A percentile compares a stretch with the other conserved stretches of the same genome.
These are phyloP conservation scores for Arthrobotrys conoides DNA, from an alignment of 2,329 filamentous ascomycete species.

Conservation along the genomic window DNA sequence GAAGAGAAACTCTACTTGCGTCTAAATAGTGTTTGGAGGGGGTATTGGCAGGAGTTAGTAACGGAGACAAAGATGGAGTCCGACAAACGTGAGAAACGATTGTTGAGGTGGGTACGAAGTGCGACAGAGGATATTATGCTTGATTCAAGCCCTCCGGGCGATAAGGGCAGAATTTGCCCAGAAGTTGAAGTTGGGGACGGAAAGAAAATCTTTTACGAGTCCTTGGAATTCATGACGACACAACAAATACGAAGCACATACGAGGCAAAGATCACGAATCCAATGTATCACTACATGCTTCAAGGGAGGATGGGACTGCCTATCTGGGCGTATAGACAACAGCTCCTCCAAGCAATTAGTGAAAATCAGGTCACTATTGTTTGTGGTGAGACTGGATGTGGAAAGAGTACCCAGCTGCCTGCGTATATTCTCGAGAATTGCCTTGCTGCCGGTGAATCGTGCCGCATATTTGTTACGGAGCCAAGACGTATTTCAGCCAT, in stretches of 20 bases:
- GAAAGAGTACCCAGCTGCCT: constrained; percentile 98
- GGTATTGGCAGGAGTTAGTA: constrained; percentile 85
- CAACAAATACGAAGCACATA: constrained; percentile 71
- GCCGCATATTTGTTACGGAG: constrained; percentile 96
- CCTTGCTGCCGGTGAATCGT: constrained; percentile 81
- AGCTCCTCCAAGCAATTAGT: constrained; percentile 83
- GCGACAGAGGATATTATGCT: constrained; percentile 44
- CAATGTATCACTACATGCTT: constrained; percentile 81
- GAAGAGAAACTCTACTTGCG: constrained; percentile 88
- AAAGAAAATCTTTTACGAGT: constrained; percentile 72
- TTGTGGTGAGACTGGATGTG: constrained; percentile 95
- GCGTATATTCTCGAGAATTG: constrained; percentile 93
- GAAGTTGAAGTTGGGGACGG: constrained; percentile 72
- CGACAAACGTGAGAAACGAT: constrained; percentile 59
- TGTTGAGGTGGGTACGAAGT: constrained; percentile 62
- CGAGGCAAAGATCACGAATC: constrained; percentile 66
- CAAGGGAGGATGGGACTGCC: constrained; percentile 82
- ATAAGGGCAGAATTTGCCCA: constrained; percentile 65
- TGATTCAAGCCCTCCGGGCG: constrained; percentile 11
- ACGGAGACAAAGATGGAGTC: constrained; percentile 75
- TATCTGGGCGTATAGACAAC: constrained; percentile 86
- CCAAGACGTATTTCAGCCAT: constrained; percentile 96
- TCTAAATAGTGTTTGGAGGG: constrained; percentile 84
- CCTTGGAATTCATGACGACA: constrained; percentile 82
- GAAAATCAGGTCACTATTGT: constrained; percentile 89